Evolutionary conservation across 1,284 basidiomycete species (phyloP).

Genomic region (Ustanciosporium gigantosporum): DNA sequence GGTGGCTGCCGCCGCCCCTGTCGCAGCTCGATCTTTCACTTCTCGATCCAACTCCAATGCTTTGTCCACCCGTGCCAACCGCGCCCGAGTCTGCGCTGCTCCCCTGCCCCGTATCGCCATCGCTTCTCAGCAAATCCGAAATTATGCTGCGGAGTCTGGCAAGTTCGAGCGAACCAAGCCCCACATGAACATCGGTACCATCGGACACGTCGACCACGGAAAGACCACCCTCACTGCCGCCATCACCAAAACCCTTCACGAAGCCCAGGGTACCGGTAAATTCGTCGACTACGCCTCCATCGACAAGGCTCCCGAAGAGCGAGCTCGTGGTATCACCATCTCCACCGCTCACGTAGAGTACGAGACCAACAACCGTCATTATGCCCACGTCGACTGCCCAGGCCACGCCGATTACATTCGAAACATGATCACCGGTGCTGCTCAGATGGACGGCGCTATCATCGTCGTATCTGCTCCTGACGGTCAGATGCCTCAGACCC

Average conservation of each 20-base stretch:
- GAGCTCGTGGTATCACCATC: constrained; percentile 99
- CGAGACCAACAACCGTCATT: constrained; percentile 84
- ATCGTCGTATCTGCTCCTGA: constrained; percentile 93
- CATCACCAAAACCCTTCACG: constrained; percentile 92
- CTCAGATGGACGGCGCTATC: constrained; percentile 82
- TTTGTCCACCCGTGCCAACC: constrained; percentile 22
- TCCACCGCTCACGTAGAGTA: constrained; percentile 89
- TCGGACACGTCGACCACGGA: constrained; percentile 64
- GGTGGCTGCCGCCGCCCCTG: constrained; percentile 20
- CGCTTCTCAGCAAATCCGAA: constrained; percentile 48
- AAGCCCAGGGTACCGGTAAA: constrained; percentile 75
- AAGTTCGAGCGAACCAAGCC: constrained; percentile 85
- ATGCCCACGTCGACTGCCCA: constrained; percentile 99
- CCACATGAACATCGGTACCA: constrained; percentile 75
- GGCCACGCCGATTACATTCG: constrained; percentile 64
- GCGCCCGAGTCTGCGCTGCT: constrained; percentile 26
- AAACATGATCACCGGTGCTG: constrained; percentile 99
- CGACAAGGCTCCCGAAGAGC: constrained; percentile 99
- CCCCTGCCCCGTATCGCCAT: constrained; percentile 29
- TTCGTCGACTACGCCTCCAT: constrained; percentile 98
- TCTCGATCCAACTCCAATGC: constrained; percentile 22
- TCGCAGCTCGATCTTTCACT: constrained; percentile 24
- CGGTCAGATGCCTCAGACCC: constrained; percentile 99
- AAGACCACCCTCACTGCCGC: constrained; percentile 95
- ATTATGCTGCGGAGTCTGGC: constrained; percentile 68